Evolutionary conservation across 495 filamentous ascomycete species (phyloP).

Genomic region (Massariosphaeria phaeospora): DNA sequence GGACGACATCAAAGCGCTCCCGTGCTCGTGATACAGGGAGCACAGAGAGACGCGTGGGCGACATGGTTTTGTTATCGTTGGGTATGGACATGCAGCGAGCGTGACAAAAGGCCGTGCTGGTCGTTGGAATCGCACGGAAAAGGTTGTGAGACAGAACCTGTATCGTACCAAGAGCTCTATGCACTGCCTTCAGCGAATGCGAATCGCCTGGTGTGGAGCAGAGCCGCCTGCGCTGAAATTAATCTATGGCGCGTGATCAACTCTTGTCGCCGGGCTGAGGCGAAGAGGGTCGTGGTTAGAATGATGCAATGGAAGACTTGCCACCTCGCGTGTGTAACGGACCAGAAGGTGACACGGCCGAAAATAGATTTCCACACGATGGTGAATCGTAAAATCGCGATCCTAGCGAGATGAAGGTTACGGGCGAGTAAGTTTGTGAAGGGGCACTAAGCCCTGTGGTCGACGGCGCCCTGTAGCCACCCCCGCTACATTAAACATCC

Average conservation of each 20-base stretch:
- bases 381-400: not conserved
- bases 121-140: not conserved
- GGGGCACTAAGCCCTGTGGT: too few species aligned
- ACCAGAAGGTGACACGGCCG: conserved; percentile 13
- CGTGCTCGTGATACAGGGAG: conserved; percentile 8
- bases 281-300: conserved; percentile 1
- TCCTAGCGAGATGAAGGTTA: conserved; percentile 15
- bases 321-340: not conserved
- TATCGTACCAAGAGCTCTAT: not conserved
- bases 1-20: not conserved
- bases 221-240: too few species aligned
- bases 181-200: not conserved
- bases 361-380: conserved; percentile 10
- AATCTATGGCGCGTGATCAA: too few species aligned
- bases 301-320: conserved; percentile 9
- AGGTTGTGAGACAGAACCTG: conserved; percentile 8
- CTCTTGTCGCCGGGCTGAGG: conserved; percentile 7
- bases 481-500: conserved; percentile 1
- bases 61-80: conserved; percentile 5
- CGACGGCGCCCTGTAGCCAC: too few species aligned
- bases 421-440: conserved; percentile 21
- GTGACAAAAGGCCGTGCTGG: not conserved
- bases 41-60: conserved; percentile 16
- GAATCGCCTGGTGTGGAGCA: not conserved
- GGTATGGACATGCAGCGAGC: not conserved